Percentiles rank a stretch among this genome's conserved stretches.
Conservation (phyloP, 2,329 filamentous ascomycete species). For the Lachnellula subtilissima region DNA sequence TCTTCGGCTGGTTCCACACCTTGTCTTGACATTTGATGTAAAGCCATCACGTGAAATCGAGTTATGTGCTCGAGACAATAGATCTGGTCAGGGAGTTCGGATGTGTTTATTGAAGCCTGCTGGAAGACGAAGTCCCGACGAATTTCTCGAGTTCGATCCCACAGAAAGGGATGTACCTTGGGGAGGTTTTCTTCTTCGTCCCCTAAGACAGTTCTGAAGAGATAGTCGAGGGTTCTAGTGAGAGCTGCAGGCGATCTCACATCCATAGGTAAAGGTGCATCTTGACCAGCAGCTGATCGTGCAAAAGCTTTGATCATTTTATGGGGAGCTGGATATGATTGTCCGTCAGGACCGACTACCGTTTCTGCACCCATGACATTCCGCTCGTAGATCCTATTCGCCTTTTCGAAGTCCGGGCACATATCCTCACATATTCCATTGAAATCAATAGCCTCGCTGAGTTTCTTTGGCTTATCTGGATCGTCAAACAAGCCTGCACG, state of each 20-base stretch:
- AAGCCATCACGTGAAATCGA: slow-evolving; percentile 60
- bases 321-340: slow-evolving; percentile 42
- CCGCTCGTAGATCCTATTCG: slow-evolving; percentile 56
- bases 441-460: slow-evolving; percentile 61
- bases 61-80: slow-evolving; percentile 63
- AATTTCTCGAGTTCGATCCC: slow-evolving; percentile 64
- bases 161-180: slow-evolving; percentile 57
- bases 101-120: slow-evolving; percentile 53
- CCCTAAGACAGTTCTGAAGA: slow-evolving; percentile 54
- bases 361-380: slow-evolving; percentile 56
- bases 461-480: slow-evolving; percentile 55
- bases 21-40: slow-evolving; percentile 57
- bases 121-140: slow-evolving; percentile 66
- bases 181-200: slow-evolving; percentile 49
- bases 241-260: slow-evolving; percentile 57
- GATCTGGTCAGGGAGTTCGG: slow-evolving; percentile 53
- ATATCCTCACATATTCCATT: slow-evolving; percentile 65
- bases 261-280: slow-evolving; percentile 63
- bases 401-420: slow-evolving; percentile 64
- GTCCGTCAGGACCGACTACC: slow-evolving; percentile 35
- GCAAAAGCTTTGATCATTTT: slow-evolving; percentile 65
- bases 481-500: slow-evolving; percentile 59
- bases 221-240: slow-evolving; percentile 56
- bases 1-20: slow-evolving; percentile 50
- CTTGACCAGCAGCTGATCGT: slow-evolving; percentile 63